Evolutionary conservation across 169 alveolate genomes (phyloP), one percentile per base, ranked within the genome.

Genomic region (Miamiensis avidus): DNA sequence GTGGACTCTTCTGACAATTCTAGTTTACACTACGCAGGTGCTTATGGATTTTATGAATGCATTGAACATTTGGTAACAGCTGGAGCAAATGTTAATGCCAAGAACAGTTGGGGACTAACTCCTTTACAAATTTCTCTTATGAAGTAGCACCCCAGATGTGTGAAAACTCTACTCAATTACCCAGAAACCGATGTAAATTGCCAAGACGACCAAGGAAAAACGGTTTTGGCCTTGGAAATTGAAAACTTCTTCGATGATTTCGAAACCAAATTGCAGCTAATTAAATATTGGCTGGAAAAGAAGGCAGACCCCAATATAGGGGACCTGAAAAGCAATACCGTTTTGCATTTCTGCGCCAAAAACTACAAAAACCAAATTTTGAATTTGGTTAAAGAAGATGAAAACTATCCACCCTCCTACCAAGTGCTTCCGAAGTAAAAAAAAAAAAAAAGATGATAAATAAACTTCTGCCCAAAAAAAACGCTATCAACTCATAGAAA

Each of bases 21-120:
- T 26, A 96, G 97, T 28, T 90, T 95, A 27, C 98, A 95, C 86
- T 95, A 94, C 89, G 98, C 98, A 25, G 93, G 96, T 78, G 96
- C 97, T 27, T 95, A 91, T 76, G 98, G 98, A 6, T 91, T 90
- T 88, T 75, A 83, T 78, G 95, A 94, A 27, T 89, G 95, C 32
- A 90, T 93, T 34, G 93, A 94, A 74, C 81, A 93, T 30, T 85
- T 95, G 64, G 29, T 94, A 31, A 86, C 89, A 76, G 95, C 94
- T 0, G 98, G 96, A 34, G 96, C 96, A 0, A 93, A 94, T 78
- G 89, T 92, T 25, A 95, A 93, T 83, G 88, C 93, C 25, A 74
- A 75, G 1, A 95, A 95, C 82, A 93, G 93, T 29, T 95, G 98
- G 98, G 91, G 90, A 78, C 82, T 92, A 29, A 90, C 96, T 26